Percentiles rank a stretch among this genome's conserved stretches.
These are phyloP conservation scores for Floccularia luteovirens DNA, from an alignment of 768 basidiomycete genomes.

Conservation along the genomic window DNA sequence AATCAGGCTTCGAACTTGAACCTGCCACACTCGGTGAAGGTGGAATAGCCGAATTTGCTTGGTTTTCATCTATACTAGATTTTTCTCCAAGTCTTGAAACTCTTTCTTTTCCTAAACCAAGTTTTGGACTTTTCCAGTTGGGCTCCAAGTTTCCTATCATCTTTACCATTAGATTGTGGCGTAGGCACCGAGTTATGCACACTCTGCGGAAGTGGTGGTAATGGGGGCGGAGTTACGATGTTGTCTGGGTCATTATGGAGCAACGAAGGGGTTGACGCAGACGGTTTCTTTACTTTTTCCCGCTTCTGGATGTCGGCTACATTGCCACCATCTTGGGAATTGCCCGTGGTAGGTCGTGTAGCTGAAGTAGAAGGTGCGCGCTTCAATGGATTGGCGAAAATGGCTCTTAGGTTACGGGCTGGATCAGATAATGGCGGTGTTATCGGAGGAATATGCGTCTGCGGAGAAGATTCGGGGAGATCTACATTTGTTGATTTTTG, in stretches of 20 bases:
- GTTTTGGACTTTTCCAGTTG: slow-evolving; percentile 31
- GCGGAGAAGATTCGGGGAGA: not conserved
- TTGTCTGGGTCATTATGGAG: slow-evolving; percentile 9
- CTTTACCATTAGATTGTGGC: slow-evolving; percentile 14
- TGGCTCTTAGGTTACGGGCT: not conserved
- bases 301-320: not conserved
- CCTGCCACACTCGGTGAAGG: not conserved
- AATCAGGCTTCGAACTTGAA: not conserved
- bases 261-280: slow-evolving; percentile 19
- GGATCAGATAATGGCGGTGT: not conserved
- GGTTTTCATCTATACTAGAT: not conserved
- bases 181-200: slow-evolving; percentile 7
- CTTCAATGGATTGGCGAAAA: slow-evolving; percentile 20
- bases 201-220: slow-evolving; percentile 16
- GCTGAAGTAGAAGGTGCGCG: slow-evolving; percentile 21
- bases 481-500: not conserved
- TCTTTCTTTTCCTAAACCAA: slow-evolving; percentile 51
- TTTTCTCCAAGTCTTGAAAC: slow-evolving; percentile 21
- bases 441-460: not conserved
- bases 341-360: not conserved
- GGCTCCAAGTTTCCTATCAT: slow-evolving; percentile 10
- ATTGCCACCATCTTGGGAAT: not conserved
- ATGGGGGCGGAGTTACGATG: slow-evolving; percentile 12
- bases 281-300: slow-evolving; percentile 7
- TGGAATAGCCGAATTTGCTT: too few relatives aligned